These are phyloP conservation scores for Manihot esculenta DNA, from an alignment of 441 rosid genomes.

Conservation along the genomic window DNA sequence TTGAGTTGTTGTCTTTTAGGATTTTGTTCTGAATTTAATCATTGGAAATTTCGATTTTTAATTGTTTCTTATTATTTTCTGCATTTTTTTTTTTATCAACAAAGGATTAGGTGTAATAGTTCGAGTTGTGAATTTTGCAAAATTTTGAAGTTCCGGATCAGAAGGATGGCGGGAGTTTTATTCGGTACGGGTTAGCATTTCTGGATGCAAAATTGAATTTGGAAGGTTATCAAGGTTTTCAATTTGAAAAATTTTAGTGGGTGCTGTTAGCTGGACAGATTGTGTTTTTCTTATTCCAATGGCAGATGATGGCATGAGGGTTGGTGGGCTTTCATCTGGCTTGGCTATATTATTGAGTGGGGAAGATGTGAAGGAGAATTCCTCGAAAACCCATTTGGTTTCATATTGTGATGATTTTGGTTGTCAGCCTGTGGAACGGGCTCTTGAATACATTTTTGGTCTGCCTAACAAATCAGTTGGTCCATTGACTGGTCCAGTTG, in stretches of 20 bases:
- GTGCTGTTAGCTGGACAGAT: not conserved
- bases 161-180: not conserved
- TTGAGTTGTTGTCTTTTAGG: not conserved
- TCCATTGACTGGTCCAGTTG: conserved; percentile 49
- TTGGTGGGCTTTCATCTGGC: conserved; percentile 80
- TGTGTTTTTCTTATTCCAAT: conserved; percentile 33
- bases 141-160: conserved; percentile 10
- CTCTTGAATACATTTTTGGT: conserved; percentile 78
- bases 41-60: not conserved
- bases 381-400: conserved; percentile 54
- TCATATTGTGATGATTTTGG: conserved; percentile 77
- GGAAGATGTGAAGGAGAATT: conserved; percentile 60
- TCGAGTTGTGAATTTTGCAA: not conserved
- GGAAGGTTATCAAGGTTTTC: not conserved
- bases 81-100: not conserved
- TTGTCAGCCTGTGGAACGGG: conserved; percentile 70
- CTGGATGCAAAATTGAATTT: not conserved
- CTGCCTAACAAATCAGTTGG: conserved; percentile 63
- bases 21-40: not conserved
- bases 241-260: not conserved
- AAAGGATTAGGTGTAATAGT: conserved; percentile 2
- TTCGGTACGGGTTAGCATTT: conserved; percentile 7
- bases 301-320: conserved; percentile 80
- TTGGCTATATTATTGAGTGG: conserved; percentile 74
- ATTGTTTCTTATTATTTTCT: not conserved